Evolutionary conservation across 2,329 filamentous ascomycete genomes (phyloP), one percentile per base, ranked within the genome.

Genomic region (Alternaria incomplexa): DNA sequence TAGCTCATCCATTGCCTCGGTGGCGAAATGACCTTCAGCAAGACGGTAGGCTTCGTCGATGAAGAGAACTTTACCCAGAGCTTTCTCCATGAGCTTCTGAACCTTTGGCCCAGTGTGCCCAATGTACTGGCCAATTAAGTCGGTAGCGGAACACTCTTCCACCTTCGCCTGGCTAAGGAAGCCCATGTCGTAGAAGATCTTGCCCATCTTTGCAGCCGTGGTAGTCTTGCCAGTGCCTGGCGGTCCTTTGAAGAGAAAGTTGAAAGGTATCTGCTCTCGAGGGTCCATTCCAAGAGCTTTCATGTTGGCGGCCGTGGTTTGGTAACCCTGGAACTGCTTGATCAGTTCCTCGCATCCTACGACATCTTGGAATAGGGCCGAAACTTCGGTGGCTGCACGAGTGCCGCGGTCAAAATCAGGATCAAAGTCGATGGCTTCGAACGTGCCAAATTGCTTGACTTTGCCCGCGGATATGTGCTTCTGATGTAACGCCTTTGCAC

Each of bases 131-230:
- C 88, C 91, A 1, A 94, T 83, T 0, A 94, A 74, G 32, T 93
- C 90, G 0, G 88, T 87, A 0, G 89, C 89, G 0, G 91, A 93
- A 48, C 84, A 87, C 57, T 93, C 89, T 0, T 89, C 74, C 0
- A 93, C 89, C 25, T 89, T 85, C 0, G 83, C 84, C 0, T 82
- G 82, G 0, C 86, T 79, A 0, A 94, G 79, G 32, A 93, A 86
- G 0, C 90, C 90, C 84, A 93, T 87, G 68, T 93, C 88, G 71
- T 92, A 93, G 71, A 88, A 94, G 0, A 94, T 82, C 64, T 92
- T 86, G 4, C 91, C 91, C 85, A 94, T 91, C 64, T 89, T 91
- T n/a, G 85, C 81, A 0, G 92, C 92, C 0, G 86, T 92, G 0
- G 89, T 89, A 0, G 91, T 93, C 71, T 93, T 93, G 0, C 91